phyloP scores from a whole-genome alignment of 805 yeast genomes.

The Lachancea fermentati region DNA sequence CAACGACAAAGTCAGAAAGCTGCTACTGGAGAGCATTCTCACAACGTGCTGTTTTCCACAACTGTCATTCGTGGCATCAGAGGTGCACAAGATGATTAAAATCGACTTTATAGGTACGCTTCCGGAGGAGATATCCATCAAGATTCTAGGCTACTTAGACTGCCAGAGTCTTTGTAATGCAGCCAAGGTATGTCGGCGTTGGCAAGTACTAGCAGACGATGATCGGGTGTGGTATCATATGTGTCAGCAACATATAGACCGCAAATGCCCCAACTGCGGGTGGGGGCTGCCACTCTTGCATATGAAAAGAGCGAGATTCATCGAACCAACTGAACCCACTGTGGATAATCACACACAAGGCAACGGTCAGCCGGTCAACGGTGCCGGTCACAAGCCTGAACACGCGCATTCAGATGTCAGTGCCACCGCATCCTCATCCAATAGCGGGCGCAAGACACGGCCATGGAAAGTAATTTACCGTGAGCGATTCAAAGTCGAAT shows the following conservation, averaged over 20 bases:
- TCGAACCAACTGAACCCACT: slow-evolving; percentile 9
- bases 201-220: slow-evolving; percentile 91
- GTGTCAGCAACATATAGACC: slow-evolving; percentile 97
- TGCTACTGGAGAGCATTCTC: slow-evolving; percentile 77
- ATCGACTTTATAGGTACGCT: slow-evolving; percentile 83
- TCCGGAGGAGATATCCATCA: slow-evolving; percentile 81
- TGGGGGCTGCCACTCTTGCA: slow-evolving; percentile 97
- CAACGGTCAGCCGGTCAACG: slow-evolving; percentile 1
- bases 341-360: not conserved
- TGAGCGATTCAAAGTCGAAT: slow-evolving; percentile 85
- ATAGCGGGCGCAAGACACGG: slow-evolving; percentile 37
- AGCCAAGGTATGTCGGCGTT: slow-evolving; percentile 81
- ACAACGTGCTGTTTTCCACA: slow-evolving; percentile 95
- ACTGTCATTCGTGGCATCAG: slow-evolving; percentile 75
- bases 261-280: slow-evolving; percentile 96
- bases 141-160: slow-evolving; percentile 82
- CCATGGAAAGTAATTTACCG: slow-evolving; percentile 96
- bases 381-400: too few species aligned
- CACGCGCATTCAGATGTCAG: too few species aligned
- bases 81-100: slow-evolving; percentile 70
- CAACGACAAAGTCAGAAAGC: slow-evolving; percentile 69
- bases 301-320: slow-evolving; percentile 59
- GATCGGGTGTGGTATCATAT: slow-evolving; percentile 97
- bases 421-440: not conserved
- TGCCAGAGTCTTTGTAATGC: slow-evolving; percentile 92